Conservation (phyloP, 1,284 basidiomycete genomes). For the Ustilago loliicola region DNA sequence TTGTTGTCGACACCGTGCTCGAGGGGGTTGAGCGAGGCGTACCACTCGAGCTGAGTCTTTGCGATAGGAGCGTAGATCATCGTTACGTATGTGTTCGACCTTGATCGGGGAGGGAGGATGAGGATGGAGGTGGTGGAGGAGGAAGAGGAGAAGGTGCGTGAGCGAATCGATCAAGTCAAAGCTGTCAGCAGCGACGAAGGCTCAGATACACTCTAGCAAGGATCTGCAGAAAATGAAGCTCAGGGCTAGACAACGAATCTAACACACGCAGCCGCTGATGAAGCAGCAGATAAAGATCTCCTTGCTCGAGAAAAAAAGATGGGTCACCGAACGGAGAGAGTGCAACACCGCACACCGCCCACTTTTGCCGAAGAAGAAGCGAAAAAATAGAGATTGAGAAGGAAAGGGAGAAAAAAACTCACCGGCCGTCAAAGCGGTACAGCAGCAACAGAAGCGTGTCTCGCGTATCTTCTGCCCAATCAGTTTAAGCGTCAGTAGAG, state of each 20-base stretch:
- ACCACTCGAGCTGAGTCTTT: conserved; percentile 69
- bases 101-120: conserved; percentile 16
- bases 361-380: conserved; percentile 5
- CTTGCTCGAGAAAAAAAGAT: conserved; percentile 14
- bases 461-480: not conserved
- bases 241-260: not conserved
- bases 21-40: conserved; percentile 69
- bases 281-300: conserved; percentile 47
- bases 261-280: conserved; percentile 14
- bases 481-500: conserved; percentile 1
- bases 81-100: conserved; percentile 14
- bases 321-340: conserved; percentile 12
- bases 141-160: not conserved
- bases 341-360: not conserved
- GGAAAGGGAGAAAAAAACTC: conserved; percentile 12
- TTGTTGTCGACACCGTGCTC: conserved; percentile 67
- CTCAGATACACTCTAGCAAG: not conserved
- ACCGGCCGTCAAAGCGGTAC: not conserved
- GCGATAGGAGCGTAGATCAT: conserved; percentile 64
- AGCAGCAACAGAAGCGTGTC: not conserved
- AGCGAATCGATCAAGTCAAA: conserved; percentile 1
- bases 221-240: conserved; percentile 3
- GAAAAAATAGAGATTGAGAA: conserved; percentile 13
- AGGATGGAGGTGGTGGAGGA: conserved; percentile 8
- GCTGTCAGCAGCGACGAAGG: not conserved